These are phyloP conservation scores for Fusarium goolgardi DNA, from an alignment of 2,329 filamentous ascomycete species.

Conservation along the genomic window DNA sequence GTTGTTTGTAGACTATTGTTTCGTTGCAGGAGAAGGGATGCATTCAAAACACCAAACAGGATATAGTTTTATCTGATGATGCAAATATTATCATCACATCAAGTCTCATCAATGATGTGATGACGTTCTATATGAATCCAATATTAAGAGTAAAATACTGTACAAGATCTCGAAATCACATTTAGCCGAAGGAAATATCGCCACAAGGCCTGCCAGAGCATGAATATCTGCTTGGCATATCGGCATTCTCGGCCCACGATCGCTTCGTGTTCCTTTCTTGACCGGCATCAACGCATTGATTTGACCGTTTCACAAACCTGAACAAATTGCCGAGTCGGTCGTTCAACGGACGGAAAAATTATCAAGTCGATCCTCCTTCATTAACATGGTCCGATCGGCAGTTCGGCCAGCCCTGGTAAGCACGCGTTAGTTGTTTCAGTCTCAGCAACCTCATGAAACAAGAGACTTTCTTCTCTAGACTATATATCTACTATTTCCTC, in stretches of 20 bases:
- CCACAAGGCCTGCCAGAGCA: slow-evolving; percentile 2
- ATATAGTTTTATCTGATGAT: neutral
- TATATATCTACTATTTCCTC: slow-evolving; percentile 10
- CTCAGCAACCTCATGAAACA: slow-evolving; percentile 27
- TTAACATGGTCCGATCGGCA: slow-evolving; percentile 32
- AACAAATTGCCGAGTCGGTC: slow-evolving; percentile 15
- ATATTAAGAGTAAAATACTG: neutral
- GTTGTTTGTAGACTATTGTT: slow-evolving; percentile 1
- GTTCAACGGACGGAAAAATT: slow-evolving; percentile 42
- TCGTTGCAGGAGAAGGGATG: neutral
- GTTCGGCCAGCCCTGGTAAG: slow-evolving; percentile 19
- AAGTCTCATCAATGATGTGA: neutral
- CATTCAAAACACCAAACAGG: neutral
- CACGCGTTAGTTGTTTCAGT: slow-evolving; percentile 39
- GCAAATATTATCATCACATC: neutral
- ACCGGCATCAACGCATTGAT: slow-evolving; percentile 14
- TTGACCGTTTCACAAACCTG: slow-evolving; percentile 22
- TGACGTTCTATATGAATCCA: neutral
- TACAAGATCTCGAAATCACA: neutral
- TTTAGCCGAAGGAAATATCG: slow-evolving; percentile 2
- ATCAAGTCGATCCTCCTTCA: slow-evolving; percentile 33
- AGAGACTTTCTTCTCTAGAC: neutral
- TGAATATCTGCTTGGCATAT: slow-evolving; percentile 12
- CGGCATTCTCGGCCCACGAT: slow-evolving; percentile 10
- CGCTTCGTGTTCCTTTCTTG: neutral